Percentiles rank a stretch among this genome's conserved stretches.
Evolutionary conservation across 441 rosid species (phyloP).

Genomic region (Erodium moschatum): DNA sequence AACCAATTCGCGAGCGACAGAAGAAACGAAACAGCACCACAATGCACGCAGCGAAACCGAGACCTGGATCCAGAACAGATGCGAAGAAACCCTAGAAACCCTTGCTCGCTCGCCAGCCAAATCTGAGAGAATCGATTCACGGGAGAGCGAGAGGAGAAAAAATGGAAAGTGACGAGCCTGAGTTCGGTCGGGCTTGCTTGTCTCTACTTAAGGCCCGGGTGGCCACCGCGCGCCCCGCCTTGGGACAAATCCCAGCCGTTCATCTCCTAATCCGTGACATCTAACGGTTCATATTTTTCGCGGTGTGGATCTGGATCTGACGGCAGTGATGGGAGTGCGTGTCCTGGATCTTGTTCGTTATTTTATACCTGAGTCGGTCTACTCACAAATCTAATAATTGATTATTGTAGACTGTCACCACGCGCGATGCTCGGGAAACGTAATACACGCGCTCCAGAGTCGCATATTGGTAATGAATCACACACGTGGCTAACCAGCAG

Average conservation of each 20-base stretch:
- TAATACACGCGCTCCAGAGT: neutral
- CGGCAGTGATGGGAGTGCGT: too few species aligned
- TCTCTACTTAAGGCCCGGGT: conserved; percentile 40
- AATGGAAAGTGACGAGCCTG: neutral
- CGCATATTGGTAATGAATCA: neutral
- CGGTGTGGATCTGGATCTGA: too few species aligned
- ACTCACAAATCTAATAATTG: too few species aligned
- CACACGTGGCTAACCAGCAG: conserved; percentile 13
- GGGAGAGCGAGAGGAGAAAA: neutral
- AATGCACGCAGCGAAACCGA: neutral
- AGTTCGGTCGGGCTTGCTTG: neutral
- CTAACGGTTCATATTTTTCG: conserved; percentile 11
- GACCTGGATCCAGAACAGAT: neutral
- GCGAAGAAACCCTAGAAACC: neutral
- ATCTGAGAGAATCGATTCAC: neutral
- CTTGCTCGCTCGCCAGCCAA: neutral
- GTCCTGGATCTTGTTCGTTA: too few species aligned
- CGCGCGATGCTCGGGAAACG: too few species aligned
- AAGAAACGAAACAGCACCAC: neutral
- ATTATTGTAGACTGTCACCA: too few species aligned
- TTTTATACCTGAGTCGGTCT: too few species aligned
- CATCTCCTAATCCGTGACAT: conserved; percentile 19
- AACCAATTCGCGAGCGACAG: too few species aligned
- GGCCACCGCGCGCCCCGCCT: conserved; percentile 29
- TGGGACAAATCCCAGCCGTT: conserved; percentile 38